Conservation (phyloP, 345 rosid genomes). For the Eucalyptus curtisii region DNA sequence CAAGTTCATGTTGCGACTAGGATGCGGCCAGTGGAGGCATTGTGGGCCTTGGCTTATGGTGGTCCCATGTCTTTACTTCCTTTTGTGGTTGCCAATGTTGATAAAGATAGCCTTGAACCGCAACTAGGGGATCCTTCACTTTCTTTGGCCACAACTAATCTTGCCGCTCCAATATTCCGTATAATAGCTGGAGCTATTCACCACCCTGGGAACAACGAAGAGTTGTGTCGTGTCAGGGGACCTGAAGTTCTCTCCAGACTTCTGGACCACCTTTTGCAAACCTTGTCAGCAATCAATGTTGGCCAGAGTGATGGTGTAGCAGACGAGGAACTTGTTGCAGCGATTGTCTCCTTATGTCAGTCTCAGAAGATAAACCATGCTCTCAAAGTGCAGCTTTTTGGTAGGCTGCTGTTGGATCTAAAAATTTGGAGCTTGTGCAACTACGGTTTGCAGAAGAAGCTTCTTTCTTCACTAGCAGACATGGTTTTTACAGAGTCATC, state of each 20-base stretch:
- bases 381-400: conserved; percentile 91
- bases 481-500: conserved; percentile 97
- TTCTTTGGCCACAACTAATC: conserved; percentile 52
- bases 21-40: conserved; percentile 78
- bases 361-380: conserved; percentile 76
- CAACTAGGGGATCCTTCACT: conserved; percentile 44
- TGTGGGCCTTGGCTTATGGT: conserved; percentile 96
- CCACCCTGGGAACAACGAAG: conserved; percentile 89
- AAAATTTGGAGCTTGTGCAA: conserved; percentile 93
- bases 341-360: conserved; percentile 87
- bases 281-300: conserved; percentile 54
- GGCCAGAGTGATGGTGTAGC: conserved; percentile 58
- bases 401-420: conserved; percentile 80
- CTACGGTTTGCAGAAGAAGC: conserved; percentile 96
- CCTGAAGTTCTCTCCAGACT: conserved; percentile 89
- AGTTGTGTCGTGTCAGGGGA: conserved; percentile 63
- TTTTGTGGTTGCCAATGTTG: conserved; percentile 59
- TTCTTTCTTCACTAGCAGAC: conserved; percentile 91
- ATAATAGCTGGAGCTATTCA: conserved; percentile 74
- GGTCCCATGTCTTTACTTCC: conserved; percentile 98
- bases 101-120: conserved; percentile 66
- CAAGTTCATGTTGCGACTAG: conserved; percentile 92
- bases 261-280: conserved; percentile 72
- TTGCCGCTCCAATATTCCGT: conserved; percentile 90
- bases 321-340: conserved; percentile 97